phyloP scores from a whole-genome alignment of 345 rosid genomes.

The Crucihimalaya himalaica region DNA sequence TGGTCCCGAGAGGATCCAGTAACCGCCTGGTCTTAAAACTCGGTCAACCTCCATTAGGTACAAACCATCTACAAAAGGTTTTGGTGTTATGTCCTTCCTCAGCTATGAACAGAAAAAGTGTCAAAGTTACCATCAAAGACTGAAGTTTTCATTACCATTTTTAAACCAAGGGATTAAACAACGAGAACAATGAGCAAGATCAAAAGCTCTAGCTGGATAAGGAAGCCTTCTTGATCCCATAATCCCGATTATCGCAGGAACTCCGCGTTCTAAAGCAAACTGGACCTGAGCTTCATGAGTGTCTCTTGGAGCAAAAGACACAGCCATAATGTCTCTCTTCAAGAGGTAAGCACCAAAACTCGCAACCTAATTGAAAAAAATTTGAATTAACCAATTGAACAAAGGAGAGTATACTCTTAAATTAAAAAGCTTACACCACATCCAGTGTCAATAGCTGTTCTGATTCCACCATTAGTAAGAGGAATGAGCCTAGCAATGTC shows the following conservation, averaged over 20 bases:
- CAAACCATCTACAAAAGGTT: constrained; percentile 62
- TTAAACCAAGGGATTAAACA: constrained; percentile 89
- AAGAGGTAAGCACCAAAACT: constrained; percentile 95
- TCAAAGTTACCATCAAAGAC: not conserved
- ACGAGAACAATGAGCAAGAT: constrained; percentile 97
- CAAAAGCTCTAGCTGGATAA: constrained; percentile 94
- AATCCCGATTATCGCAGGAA: constrained; percentile 90
- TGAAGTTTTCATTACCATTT: constrained; percentile 45
- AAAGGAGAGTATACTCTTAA: not conserved
- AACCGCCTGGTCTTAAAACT: constrained; percentile 93
- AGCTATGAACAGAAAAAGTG: not conserved
- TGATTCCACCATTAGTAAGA: constrained; percentile 68
- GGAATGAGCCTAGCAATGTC: constrained; percentile 77
- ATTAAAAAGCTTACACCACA: constrained; percentile 71
- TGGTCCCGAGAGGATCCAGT: constrained; percentile 96
- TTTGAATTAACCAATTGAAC: not conserved
- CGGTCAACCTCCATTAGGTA: constrained; percentile 89
- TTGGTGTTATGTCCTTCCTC: constrained; percentile 22
- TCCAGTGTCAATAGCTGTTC: constrained; percentile 95
- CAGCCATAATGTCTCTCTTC: constrained; percentile 69
- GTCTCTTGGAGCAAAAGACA: constrained; percentile 97
- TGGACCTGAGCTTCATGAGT: constrained; percentile 98
- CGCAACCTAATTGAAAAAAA: constrained; percentile 59
- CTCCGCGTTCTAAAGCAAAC: constrained; percentile 96
- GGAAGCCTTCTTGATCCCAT: constrained; percentile 89